Evolutionary conservation across 2,329 filamentous ascomycete species (phyloP).

Genomic region (Aspergillus pseudoterreus): DNA sequence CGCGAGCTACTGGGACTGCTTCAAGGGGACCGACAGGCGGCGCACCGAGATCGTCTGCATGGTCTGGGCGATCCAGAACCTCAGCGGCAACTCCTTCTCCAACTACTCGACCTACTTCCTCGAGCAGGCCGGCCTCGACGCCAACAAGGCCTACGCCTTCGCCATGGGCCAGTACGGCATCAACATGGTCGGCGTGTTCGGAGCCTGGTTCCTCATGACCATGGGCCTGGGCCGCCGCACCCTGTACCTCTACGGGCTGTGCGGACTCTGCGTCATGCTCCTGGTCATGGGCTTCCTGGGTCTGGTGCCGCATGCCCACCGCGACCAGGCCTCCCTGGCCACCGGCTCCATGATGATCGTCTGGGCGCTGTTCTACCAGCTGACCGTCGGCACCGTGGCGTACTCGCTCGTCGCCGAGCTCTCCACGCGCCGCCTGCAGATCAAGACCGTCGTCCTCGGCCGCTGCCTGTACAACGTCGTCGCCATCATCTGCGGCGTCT

Average conservation of each 20-base stretch:
- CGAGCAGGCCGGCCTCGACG: slow-evolving; percentile 52
- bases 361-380: slow-evolving; percentile 80
- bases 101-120: slow-evolving; percentile 62
- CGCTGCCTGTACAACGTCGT: slow-evolving; percentile 79
- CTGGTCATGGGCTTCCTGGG: slow-evolving; percentile 81
- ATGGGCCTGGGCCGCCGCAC: slow-evolving; percentile 69
- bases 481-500: slow-evolving; percentile 72
- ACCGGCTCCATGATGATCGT: slow-evolving; percentile 82
- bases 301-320: slow-evolving; percentile 61
- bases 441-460: slow-evolving; percentile 86
- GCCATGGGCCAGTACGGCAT: slow-evolving; percentile 59
- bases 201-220: slow-evolving; percentile 77
- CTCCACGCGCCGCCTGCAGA: slow-evolving; percentile 75
- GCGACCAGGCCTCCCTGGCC: slow-evolving; percentile 62
- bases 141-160: slow-evolving; percentile 52
- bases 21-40: slow-evolving; percentile 72
- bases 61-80: slow-evolving; percentile 63
- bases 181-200: slow-evolving; percentile 76
- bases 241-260: slow-evolving; percentile 73
- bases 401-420: slow-evolving; percentile 86
- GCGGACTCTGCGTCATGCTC: slow-evolving; percentile 70
- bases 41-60: slow-evolving; percentile 71
- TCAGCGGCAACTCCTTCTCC: slow-evolving; percentile 62
- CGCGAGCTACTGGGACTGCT: slow-evolving; percentile 76
- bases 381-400: slow-evolving; percentile 83